Evolutionary conservation across 140 eudicot genomes (phyloP).

Genomic region (Erigeron philadelphicus): DNA sequence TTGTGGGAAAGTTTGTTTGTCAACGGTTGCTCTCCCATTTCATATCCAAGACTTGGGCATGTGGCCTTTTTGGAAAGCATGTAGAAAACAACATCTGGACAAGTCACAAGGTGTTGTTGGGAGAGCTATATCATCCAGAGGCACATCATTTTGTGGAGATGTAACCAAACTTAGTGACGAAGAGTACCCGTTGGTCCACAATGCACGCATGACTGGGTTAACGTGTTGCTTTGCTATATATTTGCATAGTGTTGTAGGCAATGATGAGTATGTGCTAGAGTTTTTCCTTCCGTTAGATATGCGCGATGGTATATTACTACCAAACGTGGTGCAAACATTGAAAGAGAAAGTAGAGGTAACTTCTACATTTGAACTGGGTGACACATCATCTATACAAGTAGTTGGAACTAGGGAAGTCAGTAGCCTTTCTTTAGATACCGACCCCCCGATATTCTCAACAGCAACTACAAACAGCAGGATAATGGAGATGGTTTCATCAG

Average conservation of each 20-base stretch:
- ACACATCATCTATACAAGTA: neutral
- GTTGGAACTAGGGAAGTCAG: neutral
- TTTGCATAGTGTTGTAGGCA: slow-evolving; percentile 2
- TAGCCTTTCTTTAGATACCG: too few species aligned
- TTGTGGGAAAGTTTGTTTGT: slow-evolving; percentile 21
- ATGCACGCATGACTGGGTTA: slow-evolving; percentile 26
- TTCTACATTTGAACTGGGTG: slow-evolving; percentile 21
- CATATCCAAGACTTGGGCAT: slow-evolving; percentile 17
- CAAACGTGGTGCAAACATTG: slow-evolving; percentile 25
- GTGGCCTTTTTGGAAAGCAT: slow-evolving; percentile 29
- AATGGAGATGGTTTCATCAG: too few species aligned
- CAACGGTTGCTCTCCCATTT: slow-evolving; percentile 15
- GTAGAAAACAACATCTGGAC: slow-evolving; percentile 19
- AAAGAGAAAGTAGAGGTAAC: slow-evolving; percentile 20
- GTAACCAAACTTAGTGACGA: slow-evolving; percentile 19
- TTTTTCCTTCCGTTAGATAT: slow-evolving; percentile 23
- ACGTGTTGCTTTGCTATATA: slow-evolving; percentile 21
- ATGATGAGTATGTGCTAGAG: slow-evolving; percentile 24
- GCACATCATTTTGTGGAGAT: slow-evolving; percentile 23
- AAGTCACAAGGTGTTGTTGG: slow-evolving; percentile 30
- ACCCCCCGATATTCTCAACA: too few species aligned
- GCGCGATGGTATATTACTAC: neutral
- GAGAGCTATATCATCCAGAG: slow-evolving; percentile 17
- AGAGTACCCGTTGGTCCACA: slow-evolving; percentile 34
- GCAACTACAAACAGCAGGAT: too few species aligned